phyloP scores from a whole-genome alignment of 2,329 filamentous ascomycete species.

The Cadophora sp. region DNA sequence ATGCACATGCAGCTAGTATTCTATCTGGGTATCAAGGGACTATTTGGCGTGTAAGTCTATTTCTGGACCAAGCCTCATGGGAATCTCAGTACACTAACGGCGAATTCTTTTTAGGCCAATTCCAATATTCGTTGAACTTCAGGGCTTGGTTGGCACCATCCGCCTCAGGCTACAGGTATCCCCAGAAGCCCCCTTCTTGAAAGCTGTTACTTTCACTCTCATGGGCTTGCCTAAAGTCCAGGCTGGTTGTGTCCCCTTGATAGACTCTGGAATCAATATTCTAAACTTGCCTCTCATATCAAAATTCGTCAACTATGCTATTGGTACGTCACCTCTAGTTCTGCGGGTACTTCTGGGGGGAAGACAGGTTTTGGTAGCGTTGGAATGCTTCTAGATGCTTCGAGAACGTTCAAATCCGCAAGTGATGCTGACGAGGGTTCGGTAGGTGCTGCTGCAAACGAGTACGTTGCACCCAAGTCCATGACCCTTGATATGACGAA shows the following conservation, averaged over 20 bases:
- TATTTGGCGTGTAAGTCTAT: conserved; percentile 39
- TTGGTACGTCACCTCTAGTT: conserved; percentile 48
- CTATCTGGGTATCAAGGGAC: conserved; percentile 70
- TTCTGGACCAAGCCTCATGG: not conserved
- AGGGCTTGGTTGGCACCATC: conserved; percentile 87
- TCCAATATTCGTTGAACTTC: conserved; percentile 72
- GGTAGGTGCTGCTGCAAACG: conserved; percentile 74
- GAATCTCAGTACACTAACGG: not conserved
- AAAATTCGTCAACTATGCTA: conserved; percentile 81
- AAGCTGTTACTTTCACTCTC: conserved; percentile 89
- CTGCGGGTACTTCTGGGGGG: not conserved
- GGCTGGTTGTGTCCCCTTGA: conserved; percentile 89
- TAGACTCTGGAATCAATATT: conserved; percentile 89
- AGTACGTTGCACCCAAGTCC: conserved; percentile 95
- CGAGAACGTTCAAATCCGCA: not conserved
- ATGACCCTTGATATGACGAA: conserved; percentile 91
- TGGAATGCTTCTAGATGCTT: not conserved
- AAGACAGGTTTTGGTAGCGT: not conserved
- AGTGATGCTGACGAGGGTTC: not conserved
- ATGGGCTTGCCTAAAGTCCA: conserved; percentile 93
- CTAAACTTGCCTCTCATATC: conserved; percentile 91
- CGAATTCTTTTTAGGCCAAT: conserved; percentile 30
- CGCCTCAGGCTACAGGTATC: conserved; percentile 84
- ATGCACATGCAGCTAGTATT: conserved; percentile 98
- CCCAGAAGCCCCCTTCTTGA: conserved; percentile 90